A percentile compares a stretch with the other conserved stretches of the same genome.
Conservation (phyloP, 2,329 filamentous ascomycete genomes). For the Colletotrichum tropicale region DNA sequence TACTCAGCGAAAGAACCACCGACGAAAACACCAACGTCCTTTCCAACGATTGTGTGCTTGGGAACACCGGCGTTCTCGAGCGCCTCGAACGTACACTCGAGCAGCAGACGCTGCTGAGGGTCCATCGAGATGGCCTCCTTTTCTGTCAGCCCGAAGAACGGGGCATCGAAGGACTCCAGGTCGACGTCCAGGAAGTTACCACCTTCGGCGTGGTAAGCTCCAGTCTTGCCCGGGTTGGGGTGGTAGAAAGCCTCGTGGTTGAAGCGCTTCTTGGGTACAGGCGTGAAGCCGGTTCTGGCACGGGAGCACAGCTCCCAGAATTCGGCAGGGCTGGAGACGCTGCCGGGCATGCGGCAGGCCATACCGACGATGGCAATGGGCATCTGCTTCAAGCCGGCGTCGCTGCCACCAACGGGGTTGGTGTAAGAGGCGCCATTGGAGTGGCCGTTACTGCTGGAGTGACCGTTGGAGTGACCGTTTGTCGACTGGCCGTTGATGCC, state of each 20-base stretch:
- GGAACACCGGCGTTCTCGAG: conserved; percentile 57
- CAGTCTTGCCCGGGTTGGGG: conserved; percentile 46
- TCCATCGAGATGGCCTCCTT: conserved; percentile 58
- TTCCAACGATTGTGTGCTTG: conserved; percentile 49
- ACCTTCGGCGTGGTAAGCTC: conserved; percentile 28
- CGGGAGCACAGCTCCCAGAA: conserved; percentile 50
- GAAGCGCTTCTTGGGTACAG: conserved; percentile 52
- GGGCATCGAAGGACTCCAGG: conserved; percentile 52
- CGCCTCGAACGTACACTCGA: conserved; percentile 60
- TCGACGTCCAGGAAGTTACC: conserved; percentile 51
- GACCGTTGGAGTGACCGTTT: conserved; percentile 22
- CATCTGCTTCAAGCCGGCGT: conserved; percentile 29
- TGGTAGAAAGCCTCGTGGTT: conserved; percentile 45
- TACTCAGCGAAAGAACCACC: conserved; percentile 54
- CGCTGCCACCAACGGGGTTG: conserved; percentile 15
- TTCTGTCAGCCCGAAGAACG: conserved; percentile 57
- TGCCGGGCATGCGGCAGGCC: conserved; percentile 50
- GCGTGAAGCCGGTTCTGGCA: conserved; percentile 43
- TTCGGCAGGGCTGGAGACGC: conserved; percentile 43
- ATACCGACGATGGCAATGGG: conserved; percentile 54
- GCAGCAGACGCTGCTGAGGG: conserved; percentile 56
- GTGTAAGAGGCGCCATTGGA: conserved; percentile 3
- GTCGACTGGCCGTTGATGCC: conserved; percentile 11
- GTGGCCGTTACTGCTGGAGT: conserved; percentile 20
- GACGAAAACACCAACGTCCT: conserved; percentile 54